Base-by-base conservation (phyloP, 2,329 filamentous ascomycete genomes). In the Teratosphaeriaceae sp. region DNA sequence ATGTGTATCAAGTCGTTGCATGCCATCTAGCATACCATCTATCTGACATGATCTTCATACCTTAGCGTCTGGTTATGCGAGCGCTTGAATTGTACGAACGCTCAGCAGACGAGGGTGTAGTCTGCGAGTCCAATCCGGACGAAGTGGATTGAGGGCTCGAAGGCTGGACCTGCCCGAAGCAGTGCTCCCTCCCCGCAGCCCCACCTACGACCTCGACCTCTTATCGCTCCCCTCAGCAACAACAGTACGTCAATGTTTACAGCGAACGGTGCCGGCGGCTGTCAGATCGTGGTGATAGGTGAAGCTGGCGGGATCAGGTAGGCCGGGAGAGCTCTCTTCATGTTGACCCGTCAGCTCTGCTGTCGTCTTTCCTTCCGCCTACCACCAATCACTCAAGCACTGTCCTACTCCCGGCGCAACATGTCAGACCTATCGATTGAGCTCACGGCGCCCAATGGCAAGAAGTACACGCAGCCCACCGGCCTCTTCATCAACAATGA, bases 401-500 rank as follows among this genome's bases (percentile, higher is more conserved):
- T 13, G 3, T 20, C 3, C 22, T 3, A 12, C 37, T 19, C 16
- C 24, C 30, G 15, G 23, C 29, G 42, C 38, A 55, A 34, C n/a
- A 71, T 71, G 68, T 69, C 71, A 24, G 68, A 69, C 45, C 65
- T 76, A 20, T 62, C 63, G 40, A 66, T 80, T 41, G 74, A 86
- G 56, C 74, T 90, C 45, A 84, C 75, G 7, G 84, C 85, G 38
- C 85, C 85, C 3, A 90, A 90, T 65, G 85, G 84, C 55, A 73
- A 69, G 63, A 80, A 76, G 55, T 89, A 85, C 66, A 70, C 66
- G 11, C 83, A 88, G 68, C 84, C 85, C 2, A 72, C 78, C 34
- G 86, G 86, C n/a, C 73, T 90, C 7, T 89, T 88, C 65, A 88
- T 89, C 68, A 84, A 86, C 70, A 88, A 88, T 51, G 82, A 88